Evolutionary conservation across 805 yeast species (phyloP), one percentile per base, ranked within the genome.

Genomic region (Metschnikowia similis): DNA sequence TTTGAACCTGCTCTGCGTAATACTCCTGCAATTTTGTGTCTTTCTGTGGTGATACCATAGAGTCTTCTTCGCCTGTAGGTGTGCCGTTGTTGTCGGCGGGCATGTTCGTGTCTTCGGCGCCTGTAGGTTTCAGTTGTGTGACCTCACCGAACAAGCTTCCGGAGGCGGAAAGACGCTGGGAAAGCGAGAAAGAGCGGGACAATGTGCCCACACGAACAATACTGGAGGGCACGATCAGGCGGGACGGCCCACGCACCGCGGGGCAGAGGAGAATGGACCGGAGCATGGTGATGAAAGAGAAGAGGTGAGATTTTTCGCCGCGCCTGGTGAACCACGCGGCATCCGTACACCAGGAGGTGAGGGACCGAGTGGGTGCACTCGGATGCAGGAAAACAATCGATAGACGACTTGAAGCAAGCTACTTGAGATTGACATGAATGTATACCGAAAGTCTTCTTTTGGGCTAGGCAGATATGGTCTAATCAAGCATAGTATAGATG

Each of bases 11-110:
- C 35, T 80, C 74, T 45, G 78, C 64, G 59, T 71, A 68, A 55
- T 67, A 81, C 50, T 77, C 76, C 58, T 82, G 84, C 56, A 80
- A 71, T 45, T 60, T 61, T 45, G 55, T 45, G 52, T 73, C 78
- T 31, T 64, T 60, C 35, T 63, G 56, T 4, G 72, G 71, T 4
- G 60, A 55, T 8, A 69, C 48, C 6, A 54, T 60, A n/a, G 51
- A 46, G 1, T 53, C 53, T 32, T 51, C 53, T 26, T 41, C 31
- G 16, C 27, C 38, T 2, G 28, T 45, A 13, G 47, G 48, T n/a
- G 55, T 53, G 26, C 40, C 50, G 35, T 48, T 45, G 6, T 32
- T 31, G 28, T 43, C 8, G 36, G 41, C 47, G 11, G 17, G 17
- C 9, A 43, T 39, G 4, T 4, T 11, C 2, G 13, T 11, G 6